Conservation (phyloP, 345 rosid species). For the Salix dunnii region DNA sequence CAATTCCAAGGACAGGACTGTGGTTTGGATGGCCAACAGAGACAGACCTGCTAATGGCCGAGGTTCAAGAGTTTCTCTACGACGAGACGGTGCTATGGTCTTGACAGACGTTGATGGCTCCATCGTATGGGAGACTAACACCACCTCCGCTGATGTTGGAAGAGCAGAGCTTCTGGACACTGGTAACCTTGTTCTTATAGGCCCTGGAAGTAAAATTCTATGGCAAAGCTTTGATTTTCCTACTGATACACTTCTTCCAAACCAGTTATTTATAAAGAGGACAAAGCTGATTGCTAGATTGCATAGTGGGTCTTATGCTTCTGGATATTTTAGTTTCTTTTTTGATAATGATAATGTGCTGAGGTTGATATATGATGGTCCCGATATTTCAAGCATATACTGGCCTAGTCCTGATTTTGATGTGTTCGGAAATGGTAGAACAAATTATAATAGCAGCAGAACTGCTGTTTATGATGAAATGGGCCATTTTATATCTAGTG, state of each 20-base stretch:
- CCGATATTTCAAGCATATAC: constrained; percentile 12
- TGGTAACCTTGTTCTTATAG: constrained; percentile 10
- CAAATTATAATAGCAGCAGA: constrained; percentile 9
- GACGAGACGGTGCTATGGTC: constrained; percentile 10
- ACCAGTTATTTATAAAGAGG: background rate
- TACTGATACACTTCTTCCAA: constrained; percentile 9
- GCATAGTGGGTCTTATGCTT: background rate
- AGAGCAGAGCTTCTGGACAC: constrained; percentile 35
- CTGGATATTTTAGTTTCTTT: constrained; percentile 5
- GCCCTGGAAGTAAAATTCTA: background rate
- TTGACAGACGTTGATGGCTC: constrained; percentile 19
- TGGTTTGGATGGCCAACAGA: constrained; percentile 39
- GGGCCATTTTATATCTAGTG: constrained; percentile 5
- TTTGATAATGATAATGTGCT: constrained; percentile 13
- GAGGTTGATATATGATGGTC: constrained; percentile 2
- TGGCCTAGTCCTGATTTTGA: background rate
- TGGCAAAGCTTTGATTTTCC: constrained; percentile 11
- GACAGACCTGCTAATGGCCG: constrained; percentile 31
- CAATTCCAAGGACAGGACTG: constrained; percentile 2
- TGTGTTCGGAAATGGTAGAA: constrained; percentile 1
- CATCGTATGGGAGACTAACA: constrained; percentile 7
- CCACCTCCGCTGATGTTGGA: background rate
- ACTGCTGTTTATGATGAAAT: background rate
- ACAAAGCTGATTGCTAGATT: background rate
- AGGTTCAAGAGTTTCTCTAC: constrained; percentile 21